Evolutionary conservation across 1,139 yeast species (phyloP), one percentile per base, ranked within the genome.

Genomic region (Keqinozyma sinolaborantium): DNA sequence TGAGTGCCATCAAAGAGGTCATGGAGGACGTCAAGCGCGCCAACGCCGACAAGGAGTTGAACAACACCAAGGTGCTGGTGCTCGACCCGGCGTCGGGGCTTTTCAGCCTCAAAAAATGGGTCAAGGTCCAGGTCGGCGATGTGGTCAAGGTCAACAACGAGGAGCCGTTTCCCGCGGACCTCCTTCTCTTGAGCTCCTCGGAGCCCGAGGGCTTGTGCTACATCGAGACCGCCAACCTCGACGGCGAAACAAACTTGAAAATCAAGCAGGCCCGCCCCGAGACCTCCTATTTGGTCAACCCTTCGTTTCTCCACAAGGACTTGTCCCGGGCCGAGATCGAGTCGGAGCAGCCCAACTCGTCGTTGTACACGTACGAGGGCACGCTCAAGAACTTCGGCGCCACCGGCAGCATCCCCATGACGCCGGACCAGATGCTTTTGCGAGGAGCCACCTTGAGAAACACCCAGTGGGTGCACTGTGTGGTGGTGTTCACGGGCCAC

Each of bases 191-290:
- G 28, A 80, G 95, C 23, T 87, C 97, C 1, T 90, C 97, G 0
- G 99, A 94, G 55, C 98, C 99, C 0, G 97, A 92, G 59, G 99
- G 98, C 4, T 68, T 94, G 39, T 94, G 98, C 54, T 94, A 94
- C 50, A 87, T 92, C 36, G 99, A 94, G 60, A 94, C 99, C 1
- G 95, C 98, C 1, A 94, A 94, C 50, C 68, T 94, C 42, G 99
- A 94, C 56, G 99, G 99, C 38, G 99, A 94, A 56, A 94, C 99
- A 0, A 94, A 94, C 52, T 70, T 94, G 48, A 94, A 94, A 53
- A 92, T 94, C 50, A 94, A 94, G 51, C 97, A 94, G 54, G 79
- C 96, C 1, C 72, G 73, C 35, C 65, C 75, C 1, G 96, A 88
- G 50, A 92, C 98, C 0, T 72, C 88, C 1, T 69, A 73, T 41